Base-by-base conservation (phyloP, 768 basidiomycete genomes). In the Boletus sp. region DNA sequence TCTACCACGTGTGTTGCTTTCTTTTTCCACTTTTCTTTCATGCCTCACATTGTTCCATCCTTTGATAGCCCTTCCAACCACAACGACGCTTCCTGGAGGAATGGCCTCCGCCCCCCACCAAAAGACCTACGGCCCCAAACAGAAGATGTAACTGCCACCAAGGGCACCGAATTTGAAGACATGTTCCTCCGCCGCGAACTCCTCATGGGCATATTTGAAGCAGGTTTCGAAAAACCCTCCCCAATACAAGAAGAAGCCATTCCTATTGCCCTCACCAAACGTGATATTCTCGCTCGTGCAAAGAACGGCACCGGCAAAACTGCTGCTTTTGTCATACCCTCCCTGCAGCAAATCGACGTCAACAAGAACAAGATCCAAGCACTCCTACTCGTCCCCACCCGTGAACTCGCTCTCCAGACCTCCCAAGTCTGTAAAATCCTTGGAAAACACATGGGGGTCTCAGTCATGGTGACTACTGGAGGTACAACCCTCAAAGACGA, bases 181-280 rank as follows among this genome's bases (percentile, higher is more conserved):
- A 90, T 94, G 85, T 83, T 76, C 72, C 81, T 96, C 67, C 84
- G 88, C 52, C 84, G 96, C 62, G 96, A 98, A 75, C 85, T 99
- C 57, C 84, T 99, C 71, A 98, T 99, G 96, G 96, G 96, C 66
- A 97, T 98, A 72, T 99, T 95, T 65, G 94, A 98, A 75, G 97
- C 95, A 62, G 96, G 96, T 53, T 96, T 94, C 70, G 96, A 98
- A 75, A 86, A 81, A 63, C 96, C 96, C 40, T 96, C 93, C 25
- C 96, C 96, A 58, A 98, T 99, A 74, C 96, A 99, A 79, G 96
- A 99, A 83, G 92, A 97, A 77, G 91, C 96, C 50, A 98, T 98
- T 65, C 96, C 96, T 51, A 84, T 93, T 64, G 94, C 95, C 37
- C 85, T 98, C 66, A 85, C 90, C 52, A 90, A 88, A 64, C 87